Base-by-base conservation (phyloP, 1,284 basidiomycete species). In the Apiotrichum siamense region DNA sequence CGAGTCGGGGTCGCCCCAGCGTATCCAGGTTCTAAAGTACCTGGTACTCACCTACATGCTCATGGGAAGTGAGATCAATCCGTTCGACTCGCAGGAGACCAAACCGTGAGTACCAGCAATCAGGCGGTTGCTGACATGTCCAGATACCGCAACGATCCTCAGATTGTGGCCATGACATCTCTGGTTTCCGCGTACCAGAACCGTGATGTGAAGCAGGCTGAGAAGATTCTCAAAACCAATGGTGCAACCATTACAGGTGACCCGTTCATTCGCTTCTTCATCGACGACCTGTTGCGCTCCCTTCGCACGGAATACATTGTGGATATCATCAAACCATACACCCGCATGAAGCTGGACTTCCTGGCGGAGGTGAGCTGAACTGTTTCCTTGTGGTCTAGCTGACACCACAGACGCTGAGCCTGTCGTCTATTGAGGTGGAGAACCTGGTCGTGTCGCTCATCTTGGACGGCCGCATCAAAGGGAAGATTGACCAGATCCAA, bases 41-140 rank as follows among this genome's bases (percentile, higher is more conserved):
- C 82, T 98, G 12, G 96, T 99, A 3, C 80, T 99, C 29, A 90
- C 93, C 4, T 93, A 97, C 75, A 97, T 99, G 93, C 79, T 99
- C 54, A 97, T 90, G 63, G 94, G 93, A 40, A 94, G 88, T 66
- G 91, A 94, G 66, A 96, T 99, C 75, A 97, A 99, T 70, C 96
- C 96, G 0, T 99, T 99, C 69, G 96, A 98, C 75, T 94, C 89
- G 65, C 94, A 98, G 74, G 96, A 98, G 77, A 98, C 94, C 7
- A 98, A 98, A 69, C 96, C 96, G 80, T 91, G 59, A 63, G 83
- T 44, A 6, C 2, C 11, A 31, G 25, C 29, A 9, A 17, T 25
- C 10, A 18, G 17, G 12, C 10, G 27, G 18, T 31, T 5, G 50
- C 59, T 62, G 38, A 62, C 42, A 17, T 18, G 21, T n/a, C 27